Base-by-base conservation (phyloP, 2,329 filamentous ascomycete genomes). In the Fusarium sp. region DNA sequence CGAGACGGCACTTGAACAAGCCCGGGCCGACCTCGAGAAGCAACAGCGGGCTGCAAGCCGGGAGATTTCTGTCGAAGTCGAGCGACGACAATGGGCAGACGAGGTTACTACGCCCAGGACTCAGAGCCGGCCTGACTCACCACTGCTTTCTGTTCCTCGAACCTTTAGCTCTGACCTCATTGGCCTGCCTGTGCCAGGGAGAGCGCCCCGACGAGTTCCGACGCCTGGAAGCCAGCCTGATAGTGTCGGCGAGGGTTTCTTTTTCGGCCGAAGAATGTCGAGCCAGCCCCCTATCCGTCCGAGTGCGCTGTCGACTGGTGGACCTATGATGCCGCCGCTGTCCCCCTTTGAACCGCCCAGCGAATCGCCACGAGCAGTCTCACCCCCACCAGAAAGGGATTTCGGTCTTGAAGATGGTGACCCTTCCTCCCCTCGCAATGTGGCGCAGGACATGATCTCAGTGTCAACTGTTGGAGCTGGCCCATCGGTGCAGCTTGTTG, bases 401-500 rank as follows among this genome's bases (percentile, higher is more conserved):
- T 89, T 90, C 47, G 87, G 86, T n/a, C 82, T 87, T 27, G 89
- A 90, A 58, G 80, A 82, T 17, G 69, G 73, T 7, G 76, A 75
- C 17, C 85, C 87, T 3, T 88, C 87, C 1, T 93, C 91, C 4
- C 92, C 92, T 1, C 90, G 91, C 43, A 91, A 92, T 68, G 90
- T 93, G 8, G 89, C 94, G 68, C 93, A 95, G 76, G 95, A 98
- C 78, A 93, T 97, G 85, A 90, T 97, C 33, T 97, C 94, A 2
- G 94, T 94, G 8, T 97, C 95, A 1, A 98, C 96, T 0, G 93
- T 95, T 10, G 96, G 92, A 0, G 95, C 96, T 0, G 97, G 97
- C 0, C 97, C 97, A 0, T 96, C 93, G 0, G 96, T 99, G 2
- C 96, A 98, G 83, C 90, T 99, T 1, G 95, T 99, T 17, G 97